Percentiles rank a stretch among this genome's conserved stretches.
Conservation (phyloP, 306 rosid genomes). For the Quercus gilva region DNA sequence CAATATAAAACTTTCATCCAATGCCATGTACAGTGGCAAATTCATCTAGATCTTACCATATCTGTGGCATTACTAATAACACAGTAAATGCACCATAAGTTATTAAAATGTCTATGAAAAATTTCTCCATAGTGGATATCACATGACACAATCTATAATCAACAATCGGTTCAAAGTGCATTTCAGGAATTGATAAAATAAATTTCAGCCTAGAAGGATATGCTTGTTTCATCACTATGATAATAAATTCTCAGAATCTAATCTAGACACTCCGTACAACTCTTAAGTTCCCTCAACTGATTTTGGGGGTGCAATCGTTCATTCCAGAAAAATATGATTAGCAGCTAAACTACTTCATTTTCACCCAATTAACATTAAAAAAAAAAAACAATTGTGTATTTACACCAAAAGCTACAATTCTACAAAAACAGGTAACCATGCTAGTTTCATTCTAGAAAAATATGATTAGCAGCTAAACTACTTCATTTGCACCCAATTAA, state of each 20-base stretch:
- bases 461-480: too few species aligned
- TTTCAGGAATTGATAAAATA: background rate
- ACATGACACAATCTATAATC: background rate
- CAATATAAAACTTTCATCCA: background rate
- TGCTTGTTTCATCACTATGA: background rate
- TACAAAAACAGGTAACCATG: background rate
- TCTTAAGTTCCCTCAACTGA: background rate
- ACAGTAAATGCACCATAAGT: too few species aligned
- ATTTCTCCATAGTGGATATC: background rate
- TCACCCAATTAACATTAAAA: background rate
- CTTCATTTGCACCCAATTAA: too few species aligned
- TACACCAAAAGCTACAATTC: slow-evolving; percentile 15
- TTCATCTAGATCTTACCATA: background rate
- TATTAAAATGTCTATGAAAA: too few species aligned
- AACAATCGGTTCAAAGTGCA: background rate
- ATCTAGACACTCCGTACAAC: background rate
- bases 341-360: too few species aligned
- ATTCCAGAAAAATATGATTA: background rate
- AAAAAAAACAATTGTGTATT: background rate
- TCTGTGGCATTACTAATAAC: too few species aligned
- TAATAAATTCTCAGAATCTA: background rate
- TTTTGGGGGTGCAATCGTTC: background rate
- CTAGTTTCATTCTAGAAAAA: slow-evolving; percentile 10
- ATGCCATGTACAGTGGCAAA: background rate
- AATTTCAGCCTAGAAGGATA: background rate